Conservation (phyloP, 805 yeast species). For the Clavispora phyllophila region DNA sequence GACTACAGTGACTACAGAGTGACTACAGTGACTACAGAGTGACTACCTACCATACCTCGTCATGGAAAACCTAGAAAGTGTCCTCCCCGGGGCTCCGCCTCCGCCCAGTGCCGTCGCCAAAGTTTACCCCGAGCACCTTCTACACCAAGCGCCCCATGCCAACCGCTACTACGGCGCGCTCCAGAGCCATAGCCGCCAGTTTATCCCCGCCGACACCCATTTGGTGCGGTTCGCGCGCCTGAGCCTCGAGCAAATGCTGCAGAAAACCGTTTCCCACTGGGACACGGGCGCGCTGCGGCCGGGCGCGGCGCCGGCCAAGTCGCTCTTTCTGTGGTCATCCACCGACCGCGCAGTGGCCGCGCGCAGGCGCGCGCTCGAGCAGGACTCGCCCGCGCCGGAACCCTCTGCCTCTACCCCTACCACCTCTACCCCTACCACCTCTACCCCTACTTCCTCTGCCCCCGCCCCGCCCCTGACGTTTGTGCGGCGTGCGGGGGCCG, state of each 20-base stretch:
- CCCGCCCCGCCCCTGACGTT: conserved; percentile 3
- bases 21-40: no score
- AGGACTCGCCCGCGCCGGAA: not conserved
- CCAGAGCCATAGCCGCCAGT: conserved; percentile 34
- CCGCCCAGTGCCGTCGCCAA: not conserved
- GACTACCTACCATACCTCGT: no score
- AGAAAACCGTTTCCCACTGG: conserved; percentile 11
- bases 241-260: conserved; percentile 8
- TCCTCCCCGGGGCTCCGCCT: not conserved
- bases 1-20: no score
- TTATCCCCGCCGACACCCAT: conserved; percentile 16
- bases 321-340: conserved; percentile 41
- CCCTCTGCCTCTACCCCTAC: no score
- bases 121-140: conserved; percentile 30
- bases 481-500: conserved; percentile 10
- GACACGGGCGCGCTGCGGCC: conserved; percentile 2
- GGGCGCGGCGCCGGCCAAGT: conserved; percentile 20
- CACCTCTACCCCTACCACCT: no score
- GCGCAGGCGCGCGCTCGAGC: conserved; percentile 23
- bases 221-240: conserved; percentile 26
- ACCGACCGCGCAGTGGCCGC: conserved; percentile 34
- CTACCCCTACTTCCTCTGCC: no score
- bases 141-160: conserved; percentile 26
- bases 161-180: conserved; percentile 27
- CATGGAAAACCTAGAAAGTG: not conserved